Conservation (phyloP, 2,329 filamentous ascomycete species). For the Ceratocystiopsis sp. region DNA sequence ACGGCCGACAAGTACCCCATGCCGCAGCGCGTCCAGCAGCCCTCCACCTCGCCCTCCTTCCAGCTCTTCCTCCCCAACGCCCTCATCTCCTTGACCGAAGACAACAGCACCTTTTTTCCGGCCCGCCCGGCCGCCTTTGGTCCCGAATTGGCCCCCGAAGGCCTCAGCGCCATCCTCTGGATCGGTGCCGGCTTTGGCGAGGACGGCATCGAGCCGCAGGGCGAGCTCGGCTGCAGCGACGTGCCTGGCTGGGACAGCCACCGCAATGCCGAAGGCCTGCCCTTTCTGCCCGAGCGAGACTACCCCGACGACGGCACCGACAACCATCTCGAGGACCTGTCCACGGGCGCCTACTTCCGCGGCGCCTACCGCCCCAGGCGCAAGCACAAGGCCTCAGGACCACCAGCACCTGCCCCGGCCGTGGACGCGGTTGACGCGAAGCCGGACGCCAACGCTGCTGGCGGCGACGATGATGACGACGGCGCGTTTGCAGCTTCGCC, state of each 20-base stretch:
- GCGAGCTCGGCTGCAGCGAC: constrained; percentile 89
- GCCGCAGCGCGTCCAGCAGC: neutral
- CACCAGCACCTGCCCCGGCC: neutral
- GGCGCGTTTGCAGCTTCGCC: neutral
- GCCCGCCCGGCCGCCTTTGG: constrained; percentile 89
- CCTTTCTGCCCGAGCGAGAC: constrained; percentile 26
- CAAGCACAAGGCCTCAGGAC: too few species aligned
- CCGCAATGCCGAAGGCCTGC: constrained; percentile 14
- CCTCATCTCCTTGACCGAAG: constrained; percentile 88
- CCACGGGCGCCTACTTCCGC: constrained; percentile 9
- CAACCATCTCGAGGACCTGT: constrained; percentile 54
- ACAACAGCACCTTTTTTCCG: constrained; percentile 94
- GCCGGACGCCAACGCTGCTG: too few species aligned
- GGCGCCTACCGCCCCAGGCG: too few species aligned
- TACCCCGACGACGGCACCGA: constrained; percentile 59
- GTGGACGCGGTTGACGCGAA: neutral
- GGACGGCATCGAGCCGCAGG: constrained; percentile 52
- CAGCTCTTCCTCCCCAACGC: constrained; percentile 90
- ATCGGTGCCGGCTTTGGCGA: constrained; percentile 84
- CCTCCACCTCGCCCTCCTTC: constrained; percentile 22
- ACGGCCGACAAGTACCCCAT: neutral
- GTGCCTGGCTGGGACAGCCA: constrained; percentile 71
- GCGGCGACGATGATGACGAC: neutral
- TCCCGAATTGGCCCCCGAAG: constrained; percentile 54
- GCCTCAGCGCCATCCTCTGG: constrained; percentile 82